Evolutionary conservation across 495 filamentous ascomycete genomes (phyloP), one percentile per base, ranked within the genome.

Genomic region (Talaromyces trachyspermus): DNA sequence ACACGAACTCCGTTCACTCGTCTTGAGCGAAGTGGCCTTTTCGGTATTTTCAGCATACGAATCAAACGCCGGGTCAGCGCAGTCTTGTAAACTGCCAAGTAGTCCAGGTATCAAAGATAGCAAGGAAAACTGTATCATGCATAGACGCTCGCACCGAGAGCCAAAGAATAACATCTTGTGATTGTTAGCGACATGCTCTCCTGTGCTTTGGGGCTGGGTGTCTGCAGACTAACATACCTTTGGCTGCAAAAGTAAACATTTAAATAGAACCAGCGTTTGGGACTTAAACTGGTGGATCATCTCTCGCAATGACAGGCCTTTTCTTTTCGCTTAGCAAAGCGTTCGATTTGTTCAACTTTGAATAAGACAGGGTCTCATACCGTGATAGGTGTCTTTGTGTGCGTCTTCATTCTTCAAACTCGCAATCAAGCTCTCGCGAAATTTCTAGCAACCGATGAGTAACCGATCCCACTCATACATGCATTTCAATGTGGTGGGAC

Each of bases 91-190:
- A 51, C 80, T 83, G 48, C 88, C 77, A 51, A 97, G 78, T 22
- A 98, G 76, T 20, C 89, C 89, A 22, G 92, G 92, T 62, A 98
- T 90, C 52, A 98, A 69, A 25, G 92, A 96, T 42, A 98, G 80
- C 4, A 98, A 75, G 3, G 91, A 90, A 63, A 97, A 98, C 59
- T 98, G 92, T 62, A 95, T 89, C 88, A 97, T 91, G 78, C 92
- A 98, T 42, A 98, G 66, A 26, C 86, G 77, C 61, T 98, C 92
- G 61, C 92, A 97, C 48, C 90, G 80, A 9, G 89, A 86, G 33
- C 92, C 94, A 56, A 97, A 98, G 70, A 98, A 97, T 27, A 98
- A 81, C 89, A 97, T 98, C 91, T 96, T 56, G 2, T 15, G 14
- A n/a, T 20, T 40, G 26, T 14, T 15, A 19, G 12, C 15, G 8